Evolutionary conservation across 139 green algal species (phyloP).

Genomic region (Auxenochlorella pyrenoidosa): DNA sequence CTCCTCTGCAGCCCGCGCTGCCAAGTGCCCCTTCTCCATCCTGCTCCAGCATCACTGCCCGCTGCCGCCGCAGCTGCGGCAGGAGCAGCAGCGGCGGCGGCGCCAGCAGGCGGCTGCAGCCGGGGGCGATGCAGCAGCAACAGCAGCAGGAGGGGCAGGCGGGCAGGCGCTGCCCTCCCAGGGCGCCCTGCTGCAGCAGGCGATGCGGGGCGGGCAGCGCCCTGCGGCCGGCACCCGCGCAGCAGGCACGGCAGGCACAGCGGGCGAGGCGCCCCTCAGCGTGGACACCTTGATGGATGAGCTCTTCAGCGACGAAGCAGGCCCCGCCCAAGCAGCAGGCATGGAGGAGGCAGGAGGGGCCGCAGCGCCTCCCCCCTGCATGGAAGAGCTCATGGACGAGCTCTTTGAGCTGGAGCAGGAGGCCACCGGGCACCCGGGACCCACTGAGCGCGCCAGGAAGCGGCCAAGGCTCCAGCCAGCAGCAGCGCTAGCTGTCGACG

Average conservation of each 20-base stretch:
- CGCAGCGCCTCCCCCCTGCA: not conserved
- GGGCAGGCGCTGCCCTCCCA: not conserved
- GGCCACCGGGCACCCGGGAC: too few relatives aligned
- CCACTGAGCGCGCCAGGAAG: not conserved
- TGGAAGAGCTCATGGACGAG: not conserved
- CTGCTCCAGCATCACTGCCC: slow-evolving; percentile 83
- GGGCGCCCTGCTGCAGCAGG: not conserved
- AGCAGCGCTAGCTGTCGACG: slow-evolving; percentile 9
- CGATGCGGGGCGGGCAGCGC: not conserved
- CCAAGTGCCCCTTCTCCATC: slow-evolving; percentile 62
- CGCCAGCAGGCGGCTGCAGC: not conserved
- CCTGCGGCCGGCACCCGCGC: too few relatives aligned
- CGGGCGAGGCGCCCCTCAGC: not conserved
- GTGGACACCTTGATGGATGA: slow-evolving; percentile 31
- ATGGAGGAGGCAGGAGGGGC: not conserved
- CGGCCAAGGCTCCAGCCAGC: not conserved
- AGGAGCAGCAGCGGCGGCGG: not conserved
- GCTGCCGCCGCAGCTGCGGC: slow-evolving; percentile 56
- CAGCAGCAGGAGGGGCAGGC: not conserved
- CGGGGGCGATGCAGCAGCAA: not conserved
- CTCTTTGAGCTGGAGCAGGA: not conserved
- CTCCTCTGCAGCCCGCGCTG: slow-evolving; percentile 42
- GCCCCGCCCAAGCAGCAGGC: not conserved
- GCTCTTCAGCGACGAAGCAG: not conserved
- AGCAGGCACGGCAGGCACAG: slow-evolving; percentile 9